These are phyloP conservation scores for Chytriomyces sp. DNA, from an alignment of 192 early-diverging fungal genomes.

Conservation along the genomic window DNA sequence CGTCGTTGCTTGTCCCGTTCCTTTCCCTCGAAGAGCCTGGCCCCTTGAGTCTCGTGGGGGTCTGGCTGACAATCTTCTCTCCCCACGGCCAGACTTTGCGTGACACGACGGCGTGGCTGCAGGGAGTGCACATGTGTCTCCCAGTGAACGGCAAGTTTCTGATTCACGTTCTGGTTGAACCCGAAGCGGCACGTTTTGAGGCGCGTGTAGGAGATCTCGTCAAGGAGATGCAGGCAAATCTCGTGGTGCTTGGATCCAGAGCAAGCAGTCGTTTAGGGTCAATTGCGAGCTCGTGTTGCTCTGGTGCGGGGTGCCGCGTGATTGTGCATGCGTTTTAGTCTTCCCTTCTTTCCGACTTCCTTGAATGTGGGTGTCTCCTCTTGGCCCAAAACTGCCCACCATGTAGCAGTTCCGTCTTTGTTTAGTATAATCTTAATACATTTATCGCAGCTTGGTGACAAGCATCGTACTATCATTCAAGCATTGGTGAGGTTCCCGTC, in stretches of 20 bases:
- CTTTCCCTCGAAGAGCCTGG: no score
- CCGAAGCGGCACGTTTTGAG: neutral
- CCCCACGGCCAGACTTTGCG: neutral
- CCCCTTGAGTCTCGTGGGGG: no score
- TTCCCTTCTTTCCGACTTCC: no score
- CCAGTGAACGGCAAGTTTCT: neutral
- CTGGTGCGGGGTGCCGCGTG: slow-evolving; percentile 5
- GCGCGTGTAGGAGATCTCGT: neutral
- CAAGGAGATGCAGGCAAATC: neutral
- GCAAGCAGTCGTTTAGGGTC: neutral
- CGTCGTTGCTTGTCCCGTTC: neutral
- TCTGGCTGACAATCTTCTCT: no score
- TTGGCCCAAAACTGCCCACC: no score
- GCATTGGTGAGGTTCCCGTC: no score
- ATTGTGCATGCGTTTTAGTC: no score
- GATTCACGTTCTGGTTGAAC: slow-evolving; percentile 8
- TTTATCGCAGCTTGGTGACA: no score
- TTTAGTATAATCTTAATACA: no score
- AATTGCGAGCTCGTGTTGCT: neutral
- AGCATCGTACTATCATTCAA: no score
- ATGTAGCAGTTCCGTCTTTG: no score
- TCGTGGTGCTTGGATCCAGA: neutral
- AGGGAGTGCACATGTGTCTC: neutral
- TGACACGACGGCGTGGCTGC: neutral
- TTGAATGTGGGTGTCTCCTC: no score